These are phyloP conservation scores for Daldinia loculata DNA, from an alignment of 495 filamentous ascomycete species.

Conservation along the genomic window DNA sequence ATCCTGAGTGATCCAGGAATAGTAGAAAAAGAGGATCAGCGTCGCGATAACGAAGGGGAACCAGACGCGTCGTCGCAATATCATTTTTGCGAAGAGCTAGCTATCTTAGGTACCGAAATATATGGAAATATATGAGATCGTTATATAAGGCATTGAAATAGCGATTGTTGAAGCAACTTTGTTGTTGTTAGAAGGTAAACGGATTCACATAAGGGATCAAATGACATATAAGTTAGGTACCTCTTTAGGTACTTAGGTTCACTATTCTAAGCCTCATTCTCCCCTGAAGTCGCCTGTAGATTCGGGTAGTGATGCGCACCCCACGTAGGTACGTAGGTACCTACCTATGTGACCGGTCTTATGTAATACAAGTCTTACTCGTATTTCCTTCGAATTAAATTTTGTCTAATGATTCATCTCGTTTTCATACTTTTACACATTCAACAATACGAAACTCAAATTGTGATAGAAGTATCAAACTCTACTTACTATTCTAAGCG, in stretches of 20 bases:
- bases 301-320: slow-evolving; percentile 7
- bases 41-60: slow-evolving; percentile 21
- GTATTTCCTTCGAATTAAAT: background rate
- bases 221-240: background rate
- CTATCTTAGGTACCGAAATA: slow-evolving; percentile 4
- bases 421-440: background rate
- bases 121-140: background rate
- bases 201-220: background rate
- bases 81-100: slow-evolving; percentile 17
- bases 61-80: slow-evolving; percentile 29
- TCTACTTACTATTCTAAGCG: background rate
- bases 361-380: background rate
- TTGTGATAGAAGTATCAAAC: background rate
- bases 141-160: slow-evolving; percentile 15
- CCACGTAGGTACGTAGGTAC: slow-evolving; percentile 1
- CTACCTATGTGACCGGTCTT: background rate
- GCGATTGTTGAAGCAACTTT: slow-evolving; percentile 4
- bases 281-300: slow-evolving; percentile 1
- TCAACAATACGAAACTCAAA: background rate
- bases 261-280: background rate
- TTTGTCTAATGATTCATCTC: background rate
- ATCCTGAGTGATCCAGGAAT: slow-evolving; percentile 16
- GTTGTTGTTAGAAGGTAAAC: background rate
- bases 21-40: slow-evolving; percentile 24
- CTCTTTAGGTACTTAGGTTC: background rate